Base-by-base conservation (phyloP, 192 early-diverging fungal species). In the Funneliformis geosporum region DNA sequence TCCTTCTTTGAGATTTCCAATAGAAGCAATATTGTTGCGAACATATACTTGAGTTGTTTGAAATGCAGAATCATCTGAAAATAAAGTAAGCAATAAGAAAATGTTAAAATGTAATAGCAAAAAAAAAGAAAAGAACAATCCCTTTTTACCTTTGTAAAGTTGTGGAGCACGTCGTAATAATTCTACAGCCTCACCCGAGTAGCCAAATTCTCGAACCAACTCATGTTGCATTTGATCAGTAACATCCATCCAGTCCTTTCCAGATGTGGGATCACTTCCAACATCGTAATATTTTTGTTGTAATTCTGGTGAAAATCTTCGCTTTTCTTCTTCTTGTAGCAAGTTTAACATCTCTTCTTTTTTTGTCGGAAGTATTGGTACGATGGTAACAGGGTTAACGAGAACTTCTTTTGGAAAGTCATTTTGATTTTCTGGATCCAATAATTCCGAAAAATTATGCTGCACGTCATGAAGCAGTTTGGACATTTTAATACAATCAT, bases 151-250 rank as follows among this genome's bases (percentile, higher is more conserved):
- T 59, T 47, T 12, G 16, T 73, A 73, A 73, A 73, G 25, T 73
- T 73, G 72, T 33, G 72, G 46, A 59, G 72, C 72, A 73, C 44
- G 72, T 59, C 72, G 42, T 73, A 73, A 59, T 73, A 73, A 59
- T 73, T 73, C 21, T 27, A 73, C 72, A 16, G 72, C 72, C 11
- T 73, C 72, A 59, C 38, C 72, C 9, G 72, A 73, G 16, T 73
- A 73, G 11, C 72, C 72, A 59, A 73, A 73, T 55, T 73, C 72
- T 73, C 72, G 23, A 73, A 73, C 72, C 46, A 73, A 59, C 5
- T 73, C 28, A 73, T 59, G 46, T 59, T 73, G 50, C 44, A 73
- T 73, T 21, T 73, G 72, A 73, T 73, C 44, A 21, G 72, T 73
- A 33, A 73, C 44, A 73, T 73, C 72, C 43, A 73, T 73, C 72